A percentile compares a stretch with the other conserved stretches of the same genome.
These are phyloP conservation scores for Ophidiomyces ophidiicola DNA, from an alignment of 2,329 filamentous ascomycete genomes.

Conservation along the genomic window DNA sequence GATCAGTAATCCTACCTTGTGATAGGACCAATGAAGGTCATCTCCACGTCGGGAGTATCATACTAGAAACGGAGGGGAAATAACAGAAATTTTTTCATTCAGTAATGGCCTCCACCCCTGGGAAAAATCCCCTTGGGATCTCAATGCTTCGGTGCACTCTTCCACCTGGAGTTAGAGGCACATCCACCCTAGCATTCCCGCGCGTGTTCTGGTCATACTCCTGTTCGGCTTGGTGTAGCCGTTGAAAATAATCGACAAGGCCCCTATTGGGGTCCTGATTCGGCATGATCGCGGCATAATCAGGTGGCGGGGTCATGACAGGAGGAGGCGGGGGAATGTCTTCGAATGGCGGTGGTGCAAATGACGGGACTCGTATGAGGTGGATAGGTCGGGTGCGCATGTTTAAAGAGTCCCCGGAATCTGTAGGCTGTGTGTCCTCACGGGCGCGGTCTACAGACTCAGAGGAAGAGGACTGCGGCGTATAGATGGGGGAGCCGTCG, in stretches of 20 bases:
- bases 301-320: conserved; percentile 66
- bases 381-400: conserved; percentile 61
- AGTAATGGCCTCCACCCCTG: conserved; percentile 5
- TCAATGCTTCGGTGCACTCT: conserved; percentile 54
- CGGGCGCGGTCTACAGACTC: conserved; percentile 23
- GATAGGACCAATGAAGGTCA: no score
- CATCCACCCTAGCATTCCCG: conserved; percentile 36
- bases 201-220: conserved; percentile 44
- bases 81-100: conserved; percentile 3
- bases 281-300: conserved; percentile 70
- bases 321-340: conserved; percentile 66
- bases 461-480: not conserved
- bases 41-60: not conserved
- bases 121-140: conserved; percentile 45
- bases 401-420: conserved; percentile 34
- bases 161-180: conserved; percentile 52
- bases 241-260: conserved; percentile 61
- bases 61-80: not conserved
- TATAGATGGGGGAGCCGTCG: not conserved
- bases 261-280: conserved; percentile 51
- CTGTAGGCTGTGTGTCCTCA: no score
- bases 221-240: conserved; percentile 54
- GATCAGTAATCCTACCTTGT: no score
- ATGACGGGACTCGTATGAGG: conserved; percentile 68
- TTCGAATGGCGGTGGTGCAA: conserved; percentile 77